Evolutionary conservation across 2,329 filamentous ascomycete species (phyloP).

Genomic region (Grosmannia clavigera): DNA sequence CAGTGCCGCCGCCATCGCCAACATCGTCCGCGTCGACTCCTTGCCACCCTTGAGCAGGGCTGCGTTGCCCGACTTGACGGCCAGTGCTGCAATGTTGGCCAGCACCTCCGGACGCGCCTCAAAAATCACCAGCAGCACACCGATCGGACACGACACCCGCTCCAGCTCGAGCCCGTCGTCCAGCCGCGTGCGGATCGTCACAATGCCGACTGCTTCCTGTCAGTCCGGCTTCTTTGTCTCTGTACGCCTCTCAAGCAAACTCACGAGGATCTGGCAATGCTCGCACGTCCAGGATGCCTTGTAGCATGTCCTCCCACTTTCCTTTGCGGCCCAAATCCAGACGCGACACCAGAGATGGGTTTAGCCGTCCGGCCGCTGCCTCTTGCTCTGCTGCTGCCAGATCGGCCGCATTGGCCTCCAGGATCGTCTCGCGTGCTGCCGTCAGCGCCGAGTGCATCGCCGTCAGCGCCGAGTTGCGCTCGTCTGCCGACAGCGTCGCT

Average conservation of each 20-base stretch:
- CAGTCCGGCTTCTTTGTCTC: background rate
- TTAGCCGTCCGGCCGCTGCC: conserved; percentile 63
- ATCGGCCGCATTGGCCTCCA: conserved; percentile 78
- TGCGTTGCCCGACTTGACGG: conserved; percentile 94
- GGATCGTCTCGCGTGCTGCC: conserved; percentile 58
- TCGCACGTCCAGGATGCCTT: conserved; percentile 82
- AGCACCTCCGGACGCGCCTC: conserved; percentile 97
- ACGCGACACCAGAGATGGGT: conserved; percentile 72
- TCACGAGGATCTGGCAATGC: conserved; percentile 73
- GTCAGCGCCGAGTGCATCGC: conserved; percentile 69
- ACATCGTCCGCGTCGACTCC: conserved; percentile 90
- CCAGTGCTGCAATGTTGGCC: conserved; percentile 90
- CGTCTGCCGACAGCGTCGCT: conserved; percentile 61
- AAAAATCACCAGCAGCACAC: conserved; percentile 96
- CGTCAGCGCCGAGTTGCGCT: conserved; percentile 75
- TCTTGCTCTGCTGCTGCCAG: conserved; percentile 57
- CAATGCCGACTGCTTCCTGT: conserved; percentile 57
- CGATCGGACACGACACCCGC: conserved; percentile 85
- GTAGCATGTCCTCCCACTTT: conserved; percentile 96
- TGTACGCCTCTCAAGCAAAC: conserved; percentile 16
- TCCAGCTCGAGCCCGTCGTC: conserved; percentile 80
- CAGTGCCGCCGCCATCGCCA: conserved; percentile 78
- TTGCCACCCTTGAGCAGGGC: conserved; percentile 96
- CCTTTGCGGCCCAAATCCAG: conserved; percentile 76
- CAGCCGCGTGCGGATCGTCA: conserved; percentile 71